Conservation (phyloP, 2,329 filamentous ascomycete species). For the Lachnum nothofagi region DNA sequence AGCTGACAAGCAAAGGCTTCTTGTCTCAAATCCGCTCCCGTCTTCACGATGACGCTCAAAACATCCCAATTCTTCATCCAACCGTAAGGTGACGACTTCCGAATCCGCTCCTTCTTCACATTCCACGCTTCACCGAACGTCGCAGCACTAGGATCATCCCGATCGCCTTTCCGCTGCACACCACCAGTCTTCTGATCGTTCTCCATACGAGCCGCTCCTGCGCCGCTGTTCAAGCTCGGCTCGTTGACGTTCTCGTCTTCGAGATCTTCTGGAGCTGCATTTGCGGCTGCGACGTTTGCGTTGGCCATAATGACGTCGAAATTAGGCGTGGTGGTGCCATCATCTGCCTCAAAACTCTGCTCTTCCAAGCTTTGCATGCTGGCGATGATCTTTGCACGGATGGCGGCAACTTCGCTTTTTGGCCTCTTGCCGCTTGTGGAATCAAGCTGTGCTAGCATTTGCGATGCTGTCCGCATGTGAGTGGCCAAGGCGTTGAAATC, state of each 20-base stretch:
- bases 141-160: constrained; percentile 78
- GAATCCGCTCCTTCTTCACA: constrained; percentile 76
- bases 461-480: constrained; percentile 80
- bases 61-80: constrained; percentile 91
- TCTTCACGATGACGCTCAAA: constrained; percentile 83
- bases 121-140: constrained; percentile 86
- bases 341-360: constrained; percentile 74
- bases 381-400: constrained; percentile 80
- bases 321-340: constrained; percentile 60
- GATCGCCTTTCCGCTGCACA: constrained; percentile 72
- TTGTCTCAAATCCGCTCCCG: constrained; percentile 74
- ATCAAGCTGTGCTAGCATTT: constrained; percentile 81
- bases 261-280: constrained; percentile 46
- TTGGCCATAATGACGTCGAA: constrained; percentile 81
- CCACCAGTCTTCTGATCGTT: constrained; percentile 85
- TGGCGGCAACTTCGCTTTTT: constrained; percentile 74
- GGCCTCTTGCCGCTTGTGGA: constrained; percentile 75
- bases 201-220: constrained; percentile 78
- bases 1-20: constrained; percentile 84
- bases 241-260: constrained; percentile 48
- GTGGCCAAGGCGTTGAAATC: constrained; percentile 79
- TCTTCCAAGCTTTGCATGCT: constrained; percentile 87
- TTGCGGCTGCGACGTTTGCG: constrained; percentile 50
- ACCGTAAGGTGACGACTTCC: constrained; percentile 76
- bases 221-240: constrained; percentile 54